Conservation (phyloP, 2,329 filamentous ascomycete species). For the Colletotrichum chrysophilum region DNA sequence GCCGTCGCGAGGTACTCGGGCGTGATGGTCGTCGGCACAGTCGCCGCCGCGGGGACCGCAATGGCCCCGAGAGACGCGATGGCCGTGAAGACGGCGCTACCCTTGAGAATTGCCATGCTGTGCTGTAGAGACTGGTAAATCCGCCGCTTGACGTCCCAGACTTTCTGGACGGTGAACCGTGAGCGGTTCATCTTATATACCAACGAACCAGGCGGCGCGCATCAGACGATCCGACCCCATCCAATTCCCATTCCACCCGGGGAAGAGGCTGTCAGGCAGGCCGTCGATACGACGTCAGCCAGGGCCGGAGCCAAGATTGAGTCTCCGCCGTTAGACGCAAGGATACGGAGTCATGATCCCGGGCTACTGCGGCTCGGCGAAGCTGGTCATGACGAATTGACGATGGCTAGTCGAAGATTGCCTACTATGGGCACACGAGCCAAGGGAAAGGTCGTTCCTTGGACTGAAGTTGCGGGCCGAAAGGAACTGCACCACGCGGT, state of each 20-base stretch:
- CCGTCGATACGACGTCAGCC: slow-evolving; percentile 11
- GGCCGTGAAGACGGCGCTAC: slow-evolving; percentile 19
- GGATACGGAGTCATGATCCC: slow-evolving; percentile 15
- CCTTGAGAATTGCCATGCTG: slow-evolving; percentile 19
- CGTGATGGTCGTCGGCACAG: slow-evolving; percentile 5
- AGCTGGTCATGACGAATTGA: slow-evolving; percentile 1
- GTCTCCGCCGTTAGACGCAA: background rate
- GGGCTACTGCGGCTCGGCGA: slow-evolving; percentile 3
- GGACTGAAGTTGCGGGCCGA: slow-evolving; percentile 5
- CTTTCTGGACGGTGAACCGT: background rate
- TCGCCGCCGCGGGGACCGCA: background rate
- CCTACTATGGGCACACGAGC: background rate
- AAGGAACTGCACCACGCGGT: background rate
- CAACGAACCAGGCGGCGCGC: background rate
- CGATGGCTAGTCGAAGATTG: background rate
- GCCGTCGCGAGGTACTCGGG: slow-evolving; percentile 11
- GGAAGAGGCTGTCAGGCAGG: background rate
- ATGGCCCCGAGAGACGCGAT: slow-evolving; percentile 16
- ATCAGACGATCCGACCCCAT: background rate
- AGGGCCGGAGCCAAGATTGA: slow-evolving; percentile 12
- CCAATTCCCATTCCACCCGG: background rate
- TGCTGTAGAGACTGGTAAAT: background rate
- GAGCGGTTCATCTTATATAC: slow-evolving; percentile 16
- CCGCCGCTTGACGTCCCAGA: slow-evolving; percentile 1
- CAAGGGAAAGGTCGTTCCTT: background rate